Conservation (phyloP, 2,329 filamentous ascomycete genomes). For the Tolypocladium ophioglossoides region DNA sequence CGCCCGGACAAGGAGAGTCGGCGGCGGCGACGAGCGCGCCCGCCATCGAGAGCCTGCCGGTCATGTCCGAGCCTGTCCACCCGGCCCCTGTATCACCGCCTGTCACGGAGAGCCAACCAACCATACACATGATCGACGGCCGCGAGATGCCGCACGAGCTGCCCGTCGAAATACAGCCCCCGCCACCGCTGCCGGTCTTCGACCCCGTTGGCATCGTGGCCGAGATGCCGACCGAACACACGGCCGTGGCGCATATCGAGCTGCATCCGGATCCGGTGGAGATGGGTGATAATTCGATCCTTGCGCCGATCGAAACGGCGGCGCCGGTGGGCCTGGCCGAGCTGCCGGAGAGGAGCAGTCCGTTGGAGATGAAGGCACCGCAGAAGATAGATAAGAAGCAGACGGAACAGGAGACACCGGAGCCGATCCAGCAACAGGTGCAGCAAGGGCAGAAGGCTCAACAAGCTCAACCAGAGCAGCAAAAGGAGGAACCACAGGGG, state of each 20-base stretch:
- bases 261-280: conserved; percentile 33
- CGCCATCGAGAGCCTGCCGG: conserved; percentile 4
- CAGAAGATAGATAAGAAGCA: neutral
- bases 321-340: conserved; percentile 21
- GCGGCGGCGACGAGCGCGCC: neutral
- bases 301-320: conserved; percentile 24
- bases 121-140: conserved; percentile 23
- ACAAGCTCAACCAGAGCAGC: conserved; percentile 1
- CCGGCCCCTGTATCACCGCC: neutral
- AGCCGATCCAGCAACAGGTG: neutral
- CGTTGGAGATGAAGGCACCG: conserved; percentile 14
- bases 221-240: conserved; percentile 36
- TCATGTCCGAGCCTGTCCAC: neutral
- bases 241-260: conserved; percentile 28
- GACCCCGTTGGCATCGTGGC: conserved; percentile 34
- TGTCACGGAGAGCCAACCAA: conserved; percentile 1
- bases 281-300: conserved; percentile 27
- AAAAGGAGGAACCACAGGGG: neutral
- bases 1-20: neutral
- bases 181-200: conserved; percentile 12
- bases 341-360: conserved; percentile 23
- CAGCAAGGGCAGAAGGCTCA: conserved; percentile 1
- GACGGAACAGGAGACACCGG: neutral
- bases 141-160: conserved; percentile 21
- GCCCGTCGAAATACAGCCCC: conserved; percentile 11